Conservation (phyloP, 2,329 filamentous ascomycete species). For the Fusarium udum region DNA sequence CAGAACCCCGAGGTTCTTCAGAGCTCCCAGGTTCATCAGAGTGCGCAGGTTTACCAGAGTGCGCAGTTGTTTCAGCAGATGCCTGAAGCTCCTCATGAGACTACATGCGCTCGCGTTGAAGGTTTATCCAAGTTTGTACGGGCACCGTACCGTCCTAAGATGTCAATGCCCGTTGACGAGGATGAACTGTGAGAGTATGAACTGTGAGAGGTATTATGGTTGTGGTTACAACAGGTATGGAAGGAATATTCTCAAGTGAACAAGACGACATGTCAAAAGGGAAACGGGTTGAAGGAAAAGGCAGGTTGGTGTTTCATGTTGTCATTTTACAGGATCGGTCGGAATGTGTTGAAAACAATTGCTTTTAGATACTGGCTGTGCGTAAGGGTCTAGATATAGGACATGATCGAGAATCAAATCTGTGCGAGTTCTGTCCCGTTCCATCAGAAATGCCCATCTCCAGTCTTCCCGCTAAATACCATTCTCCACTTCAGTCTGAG, state of each 20-base stretch:
- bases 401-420: background rate
- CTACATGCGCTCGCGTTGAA: background rate
- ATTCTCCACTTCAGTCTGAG: background rate
- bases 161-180: background rate
- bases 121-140: background rate
- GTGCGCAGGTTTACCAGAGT: background rate
- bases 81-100: background rate
- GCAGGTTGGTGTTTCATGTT: background rate
- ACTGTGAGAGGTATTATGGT: background rate
- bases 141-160: background rate
- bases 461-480: constrained; percentile 12
- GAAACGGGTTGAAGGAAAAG: background rate
- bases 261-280: background rate
- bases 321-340: background rate
- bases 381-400: background rate
- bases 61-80: background rate
- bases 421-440: background rate
- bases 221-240: background rate
- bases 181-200: background rate
- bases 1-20: background rate
- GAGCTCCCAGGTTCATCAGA: background rate
- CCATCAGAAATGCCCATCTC: constrained; percentile 27
- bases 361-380: constrained; percentile 1
- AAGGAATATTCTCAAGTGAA: background rate
- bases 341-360: background rate